Conservation (phyloP, 164 flowering plant species). For the Litsea cubeba region DNA sequence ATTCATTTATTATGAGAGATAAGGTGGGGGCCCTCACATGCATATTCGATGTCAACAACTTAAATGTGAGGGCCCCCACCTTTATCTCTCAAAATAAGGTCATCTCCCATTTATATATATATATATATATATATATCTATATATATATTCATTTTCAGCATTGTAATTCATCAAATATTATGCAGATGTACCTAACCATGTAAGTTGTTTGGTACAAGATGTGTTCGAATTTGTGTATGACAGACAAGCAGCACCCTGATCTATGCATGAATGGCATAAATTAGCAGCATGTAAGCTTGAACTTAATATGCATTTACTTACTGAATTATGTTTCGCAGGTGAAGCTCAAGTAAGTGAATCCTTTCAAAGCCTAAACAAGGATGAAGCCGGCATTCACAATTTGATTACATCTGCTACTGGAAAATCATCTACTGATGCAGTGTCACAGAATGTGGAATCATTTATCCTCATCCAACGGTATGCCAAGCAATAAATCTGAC, state of each 20-base stretch:
- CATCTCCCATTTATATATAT: no score
- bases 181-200: no score
- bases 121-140: no score
- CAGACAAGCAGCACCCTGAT: background rate
- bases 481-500: conserved; percentile 4
- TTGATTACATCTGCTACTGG: background rate
- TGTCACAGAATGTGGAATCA: background rate
- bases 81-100: no score
- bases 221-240: background rate
- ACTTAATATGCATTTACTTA: no score
- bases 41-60: no score
- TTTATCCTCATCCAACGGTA: background rate
- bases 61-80: no score
- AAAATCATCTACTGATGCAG: background rate
- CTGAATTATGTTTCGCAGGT: conserved; percentile 13
- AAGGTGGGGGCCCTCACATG: no score
- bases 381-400: background rate
- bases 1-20: no score
- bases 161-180: no score
- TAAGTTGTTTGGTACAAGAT: background rate
- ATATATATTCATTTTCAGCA: no score
- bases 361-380: background rate
- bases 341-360: conserved; percentile 12
- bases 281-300: background rate
- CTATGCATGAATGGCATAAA: no score